phyloP scores from a whole-genome alignment of 208 protist genomes.

The Phytomonas sp. region DNA sequence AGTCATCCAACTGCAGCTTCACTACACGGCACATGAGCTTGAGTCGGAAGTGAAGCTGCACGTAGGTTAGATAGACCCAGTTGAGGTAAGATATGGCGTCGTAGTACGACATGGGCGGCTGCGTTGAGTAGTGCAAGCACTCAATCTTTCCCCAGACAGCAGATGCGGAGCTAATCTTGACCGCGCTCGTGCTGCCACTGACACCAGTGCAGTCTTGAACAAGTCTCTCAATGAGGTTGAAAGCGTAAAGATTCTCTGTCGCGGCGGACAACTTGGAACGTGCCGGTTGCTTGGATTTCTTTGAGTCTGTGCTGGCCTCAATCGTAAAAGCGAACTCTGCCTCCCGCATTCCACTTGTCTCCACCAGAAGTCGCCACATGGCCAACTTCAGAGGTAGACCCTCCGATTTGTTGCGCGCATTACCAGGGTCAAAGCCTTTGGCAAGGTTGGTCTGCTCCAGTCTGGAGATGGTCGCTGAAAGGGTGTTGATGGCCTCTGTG shows the following conservation, averaged over 20 bases:
- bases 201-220: slow-evolving; percentile 25
- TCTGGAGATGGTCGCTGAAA: slow-evolving; percentile 21
- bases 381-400: slow-evolving; percentile 39
- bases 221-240: slow-evolving; percentile 31
- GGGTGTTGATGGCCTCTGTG: slow-evolving; percentile 25
- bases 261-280: neutral
- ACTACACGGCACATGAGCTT: slow-evolving; percentile 64
- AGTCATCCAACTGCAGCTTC: slow-evolving; percentile 66
- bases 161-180: slow-evolving; percentile 10
- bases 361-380: slow-evolving; percentile 75
- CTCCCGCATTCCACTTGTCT: slow-evolving; percentile 53
- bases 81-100: slow-evolving; percentile 54
- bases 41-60: slow-evolving; percentile 67
- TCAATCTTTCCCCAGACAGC: slow-evolving; percentile 46
- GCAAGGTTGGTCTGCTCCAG: slow-evolving; percentile 30
- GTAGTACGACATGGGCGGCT: slow-evolving; percentile 34
- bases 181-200: slow-evolving; percentile 16
- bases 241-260: slow-evolving; percentile 19
- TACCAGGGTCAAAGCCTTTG: slow-evolving; percentile 58
- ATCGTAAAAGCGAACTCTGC: slow-evolving; percentile 61
- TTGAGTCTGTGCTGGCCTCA: slow-evolving; percentile 13
- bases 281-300: slow-evolving; percentile 19
- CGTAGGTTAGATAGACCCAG: slow-evolving; percentile 69
- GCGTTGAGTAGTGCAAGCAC: slow-evolving; percentile 32
- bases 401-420: slow-evolving; percentile 18